Base-by-base conservation (phyloP, 2,329 filamentous ascomycete species). In the Boeremia exigua region DNA sequence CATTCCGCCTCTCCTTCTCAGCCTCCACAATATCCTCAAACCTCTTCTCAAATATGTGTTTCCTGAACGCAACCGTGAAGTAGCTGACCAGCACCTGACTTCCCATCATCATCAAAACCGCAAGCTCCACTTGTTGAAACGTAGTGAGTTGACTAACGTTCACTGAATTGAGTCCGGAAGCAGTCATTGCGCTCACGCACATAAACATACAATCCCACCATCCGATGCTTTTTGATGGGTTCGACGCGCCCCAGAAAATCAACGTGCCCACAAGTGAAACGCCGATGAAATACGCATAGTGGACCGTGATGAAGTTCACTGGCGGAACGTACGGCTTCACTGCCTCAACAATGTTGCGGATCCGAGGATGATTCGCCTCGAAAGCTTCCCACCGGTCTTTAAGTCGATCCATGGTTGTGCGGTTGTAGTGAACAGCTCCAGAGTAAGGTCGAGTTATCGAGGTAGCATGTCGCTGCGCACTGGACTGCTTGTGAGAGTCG, bases 121-220 rank as follows among this genome's bases (percentile, higher is more conserved):
- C 34, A 34, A 66, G 29, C 40, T 62, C 63, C n/a, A 57, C 46
- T 42, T 49, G 46, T 49, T 49, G 59, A 38, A 66, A 66, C 2
- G 53, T 56, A 29, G 63, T 66, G 42, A 66, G 54, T 39, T 66
- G 61, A 32, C 63, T 66, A n/a, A 66, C 58, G 36, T 66, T 66
- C 19, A 66, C 52, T 6, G 63, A 55, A 37, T 66, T 66, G 56
- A 66, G 63, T 15, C 63, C 63, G 1, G 57, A 27, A 36, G 57
- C 63, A 40, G 58, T 49, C 46, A 49, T 49, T 28, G 46, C 46
- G 46, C 46, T 49, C 56, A 58, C 61, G 19, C 56, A 55, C 63
- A 66, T 65, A 48, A 66, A 66, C 60, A 65, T 44, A 48, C 60
- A 54, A 33, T 66, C 60, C 63, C 63, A 66, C 61, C 61, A 66